phyloP scores from a whole-genome alignment of 2,329 filamentous ascomycete genomes.

The Aureobasidium leucospermi region DNA sequence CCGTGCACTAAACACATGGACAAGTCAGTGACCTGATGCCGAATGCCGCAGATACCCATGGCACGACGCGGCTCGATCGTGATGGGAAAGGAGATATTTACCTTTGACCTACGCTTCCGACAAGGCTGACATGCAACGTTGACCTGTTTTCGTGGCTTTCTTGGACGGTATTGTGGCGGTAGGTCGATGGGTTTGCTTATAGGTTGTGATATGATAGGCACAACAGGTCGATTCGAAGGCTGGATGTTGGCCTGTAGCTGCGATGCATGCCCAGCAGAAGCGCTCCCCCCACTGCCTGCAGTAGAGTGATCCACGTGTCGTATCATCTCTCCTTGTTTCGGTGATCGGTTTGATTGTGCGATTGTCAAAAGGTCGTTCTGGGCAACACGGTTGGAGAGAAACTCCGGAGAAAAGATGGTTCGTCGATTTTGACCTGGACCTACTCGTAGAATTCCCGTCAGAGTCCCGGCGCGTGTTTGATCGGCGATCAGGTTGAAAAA shows the following conservation, averaged over 20 bases:
- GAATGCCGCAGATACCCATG: neutral
- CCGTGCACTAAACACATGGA: neutral
- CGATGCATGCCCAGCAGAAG: neutral
- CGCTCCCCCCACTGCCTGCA: neutral
- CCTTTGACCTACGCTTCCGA: conserved; percentile 12
- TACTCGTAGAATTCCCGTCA: neutral
- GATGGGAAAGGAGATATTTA: neutral
- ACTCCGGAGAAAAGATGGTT: conserved; percentile 8
- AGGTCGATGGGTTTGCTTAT: conserved; percentile 8
- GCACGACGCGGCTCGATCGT: neutral
- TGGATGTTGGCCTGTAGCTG: neutral
- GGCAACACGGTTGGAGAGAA: neutral
- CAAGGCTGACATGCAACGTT: conserved; percentile 9
- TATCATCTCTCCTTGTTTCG: neutral
- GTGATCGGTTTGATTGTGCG: neutral
- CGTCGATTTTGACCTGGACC: neutral
- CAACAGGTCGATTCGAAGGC: neutral
- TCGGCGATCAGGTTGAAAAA: neutral
- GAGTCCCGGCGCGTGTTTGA: neutral
- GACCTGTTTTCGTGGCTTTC: conserved; percentile 12
- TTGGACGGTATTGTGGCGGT: conserved; percentile 8
- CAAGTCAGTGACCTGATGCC: neutral
- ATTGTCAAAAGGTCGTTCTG: neutral
- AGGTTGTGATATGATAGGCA: conserved; percentile 9
- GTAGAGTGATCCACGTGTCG: neutral